Evolutionary conservation across 2,329 filamentous ascomycete genomes (phyloP).

Genomic region (Truncatella angustata): DNA sequence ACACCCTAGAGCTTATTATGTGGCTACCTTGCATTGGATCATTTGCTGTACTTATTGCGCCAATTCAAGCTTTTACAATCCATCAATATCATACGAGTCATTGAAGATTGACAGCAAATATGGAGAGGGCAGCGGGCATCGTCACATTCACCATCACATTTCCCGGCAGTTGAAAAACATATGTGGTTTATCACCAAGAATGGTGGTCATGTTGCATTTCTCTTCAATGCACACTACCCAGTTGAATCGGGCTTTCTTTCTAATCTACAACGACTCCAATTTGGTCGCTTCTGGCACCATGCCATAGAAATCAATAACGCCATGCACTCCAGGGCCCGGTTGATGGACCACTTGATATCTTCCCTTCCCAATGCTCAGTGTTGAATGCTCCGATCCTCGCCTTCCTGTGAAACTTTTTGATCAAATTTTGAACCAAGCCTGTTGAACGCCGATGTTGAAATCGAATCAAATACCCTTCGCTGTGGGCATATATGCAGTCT

Average conservation of each 20-base stretch:
- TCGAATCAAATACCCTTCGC: constrained; percentile 40
- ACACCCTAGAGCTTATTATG: constrained; percentile 1
- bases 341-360: constrained; percentile 34
- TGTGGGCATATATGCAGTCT: constrained; percentile 31
- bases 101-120: not conserved
- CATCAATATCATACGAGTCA: not conserved
- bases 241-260: constrained; percentile 26
- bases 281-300: constrained; percentile 20
- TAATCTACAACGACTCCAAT: constrained; percentile 17
- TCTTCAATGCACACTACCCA: constrained; percentile 17
- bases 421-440: constrained; percentile 26
- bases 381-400: constrained; percentile 32
- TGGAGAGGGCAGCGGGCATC: not conserved
- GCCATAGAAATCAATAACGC: constrained; percentile 30
- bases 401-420: constrained; percentile 31
- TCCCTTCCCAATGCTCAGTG: constrained; percentile 30
- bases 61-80: not conserved
- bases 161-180: not conserved
- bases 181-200: not conserved
- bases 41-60: not conserved
- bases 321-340: constrained; percentile 30
- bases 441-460: constrained; percentile 59
- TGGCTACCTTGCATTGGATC: not conserved
- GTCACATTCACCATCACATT: no score
- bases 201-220: not conserved